Evolutionary conservation across 306 rosid species (phyloP).

Genomic region (Begonia fuchsioides): DNA sequence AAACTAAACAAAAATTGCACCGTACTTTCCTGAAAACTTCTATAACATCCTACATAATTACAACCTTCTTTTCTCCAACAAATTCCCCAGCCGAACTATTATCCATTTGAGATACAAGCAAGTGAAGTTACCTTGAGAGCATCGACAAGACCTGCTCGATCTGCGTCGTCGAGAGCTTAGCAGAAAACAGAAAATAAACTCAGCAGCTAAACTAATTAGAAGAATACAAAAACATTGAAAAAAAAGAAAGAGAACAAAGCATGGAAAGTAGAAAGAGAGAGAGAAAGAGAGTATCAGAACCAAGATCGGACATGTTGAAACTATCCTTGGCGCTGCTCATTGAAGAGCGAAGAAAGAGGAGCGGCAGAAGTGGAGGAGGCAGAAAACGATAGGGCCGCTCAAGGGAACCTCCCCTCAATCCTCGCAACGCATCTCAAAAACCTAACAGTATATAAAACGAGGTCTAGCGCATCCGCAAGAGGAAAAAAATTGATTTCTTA

Average conservation of each 20-base stretch:
- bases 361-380: neutral
- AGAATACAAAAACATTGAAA: neutral
- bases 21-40: too few relatives aligned
- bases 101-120: neutral
- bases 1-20: neutral
- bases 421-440: slow-evolving; percentile 15
- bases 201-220: neutral
- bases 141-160: slow-evolving; percentile 71
- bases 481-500: neutral
- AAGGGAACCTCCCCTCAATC: slow-evolving; percentile 31
- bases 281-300: slow-evolving; percentile 48
- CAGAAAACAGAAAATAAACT: neutral
- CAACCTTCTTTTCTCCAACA: too few relatives aligned
- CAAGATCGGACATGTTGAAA: slow-evolving; percentile 67
- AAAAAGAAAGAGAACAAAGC: neutral
- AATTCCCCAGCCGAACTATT: too few relatives aligned
- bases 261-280: neutral
- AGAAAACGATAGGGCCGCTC: slow-evolving; percentile 10
- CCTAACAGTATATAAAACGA: slow-evolving; percentile 18
- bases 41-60: too few relatives aligned
- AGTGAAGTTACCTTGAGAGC: slow-evolving; percentile 53
- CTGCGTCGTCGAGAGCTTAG: slow-evolving; percentile 50
- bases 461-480: slow-evolving; percentile 1
- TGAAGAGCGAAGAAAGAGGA: slow-evolving; percentile 2
- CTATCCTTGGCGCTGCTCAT: slow-evolving; percentile 60